Evolutionary conservation across 2,329 filamentous ascomycete species (phyloP).

Genomic region (Fusarium proliferatum): DNA sequence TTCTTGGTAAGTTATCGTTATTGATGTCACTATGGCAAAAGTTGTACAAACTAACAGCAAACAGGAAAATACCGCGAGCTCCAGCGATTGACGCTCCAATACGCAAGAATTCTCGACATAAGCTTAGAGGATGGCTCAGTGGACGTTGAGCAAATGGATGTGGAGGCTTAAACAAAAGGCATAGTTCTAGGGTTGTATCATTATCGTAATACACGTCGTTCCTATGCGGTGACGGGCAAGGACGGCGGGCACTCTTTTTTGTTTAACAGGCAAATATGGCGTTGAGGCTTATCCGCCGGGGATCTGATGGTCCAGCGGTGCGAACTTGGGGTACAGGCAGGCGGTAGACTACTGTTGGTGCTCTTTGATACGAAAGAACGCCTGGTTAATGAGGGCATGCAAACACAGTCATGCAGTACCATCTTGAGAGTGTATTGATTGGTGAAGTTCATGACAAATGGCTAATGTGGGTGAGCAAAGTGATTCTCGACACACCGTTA

Average conservation of each 20-base stretch:
- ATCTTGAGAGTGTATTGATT: slow-evolving; percentile 21
- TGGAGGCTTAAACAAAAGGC: slow-evolving; percentile 47
- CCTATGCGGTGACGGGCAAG: background rate
- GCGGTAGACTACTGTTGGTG: slow-evolving; percentile 33
- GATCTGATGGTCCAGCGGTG: slow-evolving; percentile 16
- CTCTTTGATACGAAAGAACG: slow-evolving; percentile 27
- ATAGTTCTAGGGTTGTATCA: slow-evolving; percentile 32
- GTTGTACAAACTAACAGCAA: slow-evolving; percentile 47
- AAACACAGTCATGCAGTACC: slow-evolving; percentile 27
- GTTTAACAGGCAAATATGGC: slow-evolving; percentile 26
- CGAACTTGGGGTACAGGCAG: slow-evolving; percentile 6
- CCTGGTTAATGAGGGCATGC: slow-evolving; percentile 30
- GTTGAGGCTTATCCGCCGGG: slow-evolving; percentile 29
- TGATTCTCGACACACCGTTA: slow-evolving; percentile 18
- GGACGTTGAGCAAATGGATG: slow-evolving; percentile 58
- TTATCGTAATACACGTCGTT: slow-evolving; percentile 15
- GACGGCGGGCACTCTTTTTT: slow-evolving; percentile 19
- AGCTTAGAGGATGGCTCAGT: slow-evolving; percentile 59
- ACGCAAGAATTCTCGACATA: slow-evolving; percentile 83
- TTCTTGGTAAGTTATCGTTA: slow-evolving; percentile 76
- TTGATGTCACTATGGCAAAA: background rate
- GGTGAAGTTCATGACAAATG: slow-evolving; percentile 19
- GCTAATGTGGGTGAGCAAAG: slow-evolving; percentile 5
- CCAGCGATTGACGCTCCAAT: slow-evolving; percentile 93
- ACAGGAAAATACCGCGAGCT: slow-evolving; percentile 94